phyloP scores from a whole-genome alignment of 768 basidiomycete genomes.

The Paxillus involutus region DNA sequence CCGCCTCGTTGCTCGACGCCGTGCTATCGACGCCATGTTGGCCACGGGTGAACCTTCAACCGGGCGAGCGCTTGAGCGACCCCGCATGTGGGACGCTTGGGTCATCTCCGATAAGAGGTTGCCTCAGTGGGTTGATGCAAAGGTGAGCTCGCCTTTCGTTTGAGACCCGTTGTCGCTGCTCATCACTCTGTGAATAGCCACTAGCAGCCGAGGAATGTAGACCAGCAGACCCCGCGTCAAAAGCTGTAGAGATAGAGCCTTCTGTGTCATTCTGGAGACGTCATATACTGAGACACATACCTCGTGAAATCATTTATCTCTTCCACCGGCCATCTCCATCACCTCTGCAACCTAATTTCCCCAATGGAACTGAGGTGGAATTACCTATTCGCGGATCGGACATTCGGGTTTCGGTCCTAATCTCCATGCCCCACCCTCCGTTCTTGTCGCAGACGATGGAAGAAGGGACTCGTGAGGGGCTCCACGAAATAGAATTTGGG shows the following conservation, averaged over 20 bases:
- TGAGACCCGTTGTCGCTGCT: slow-evolving; percentile 10
- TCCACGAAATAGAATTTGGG: slow-evolving; percentile 27
- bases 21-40: slow-evolving; percentile 23
- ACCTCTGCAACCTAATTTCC: background rate
- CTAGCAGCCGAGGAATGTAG: slow-evolving; percentile 16
- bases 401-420: slow-evolving; percentile 27
- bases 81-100: slow-evolving; percentile 25
- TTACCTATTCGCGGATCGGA: slow-evolving; percentile 17
- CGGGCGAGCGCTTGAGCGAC: slow-evolving; percentile 10
- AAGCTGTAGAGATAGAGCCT: slow-evolving; percentile 3
- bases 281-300: slow-evolving; percentile 12
- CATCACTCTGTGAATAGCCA: slow-evolving; percentile 16
- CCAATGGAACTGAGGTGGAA: background rate
- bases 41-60: background rate
- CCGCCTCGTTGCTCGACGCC: slow-evolving; percentile 31
- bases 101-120: slow-evolving; percentile 2
- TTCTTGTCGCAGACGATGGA: background rate
- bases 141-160: slow-evolving; percentile 22
- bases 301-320: slow-evolving; percentile 28
- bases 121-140: slow-evolving; percentile 15
- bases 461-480: background rate
- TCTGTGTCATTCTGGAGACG: slow-evolving; percentile 21
- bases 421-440: slow-evolving; percentile 26
- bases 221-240: background rate
- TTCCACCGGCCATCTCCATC: slow-evolving; percentile 19